Base-by-base conservation (phyloP, 208 protist species). In the Balamuthia mandrillaris region DNA sequence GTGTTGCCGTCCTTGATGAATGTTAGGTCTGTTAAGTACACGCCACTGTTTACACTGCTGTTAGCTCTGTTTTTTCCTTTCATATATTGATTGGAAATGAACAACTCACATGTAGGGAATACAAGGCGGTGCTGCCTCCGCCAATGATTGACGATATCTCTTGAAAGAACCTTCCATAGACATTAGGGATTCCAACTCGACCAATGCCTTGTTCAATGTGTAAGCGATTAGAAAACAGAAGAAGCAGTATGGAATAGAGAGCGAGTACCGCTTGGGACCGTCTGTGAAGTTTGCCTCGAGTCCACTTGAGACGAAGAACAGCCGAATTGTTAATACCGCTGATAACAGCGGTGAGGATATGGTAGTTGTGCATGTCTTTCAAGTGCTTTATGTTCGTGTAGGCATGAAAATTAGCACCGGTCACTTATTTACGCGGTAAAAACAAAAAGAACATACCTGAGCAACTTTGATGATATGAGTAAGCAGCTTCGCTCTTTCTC, bases 1-100 rank as follows among this genome's bases (percentile, higher is more conserved):
- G 85, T 54, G 58, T 92, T 93, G 52, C 91, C 91, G 39, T 93
- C 91, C 14, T 93, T 90, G 18, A 92, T 81, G 68, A 93, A 93
- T 24, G 88, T 91, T 16, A 93, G 87, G 86, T 93, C 91, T 2
- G 86, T 75, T 16, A 92, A 49, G 33, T 87, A 91, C 6, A 94
- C 77, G 33, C 93, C 93, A 3, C 87, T 84, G 68, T n/a, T n/a
- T n/a, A n/a, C n/a, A n/a, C n/a, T n/a, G n/a, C n/a, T n/a, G n/a
- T n/a, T n/a, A n/a, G n/a, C n/a, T n/a, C n/a, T n/a, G n/a, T n/a
- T n/a, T n/a, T n/a, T n/a, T n/a, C n/a, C n/a, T n/a, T n/a, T n/a
- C n/a, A 74, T 21, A 74, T 10, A 16, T 60, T 60, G 3, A 18
- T 21, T 24, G 1, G 10, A 10, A 41, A 21, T 9, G 44, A 78